phyloP scores from a whole-genome alignment of 768 basidiomycete species.

The Auricularia auricula-judae region DNA sequence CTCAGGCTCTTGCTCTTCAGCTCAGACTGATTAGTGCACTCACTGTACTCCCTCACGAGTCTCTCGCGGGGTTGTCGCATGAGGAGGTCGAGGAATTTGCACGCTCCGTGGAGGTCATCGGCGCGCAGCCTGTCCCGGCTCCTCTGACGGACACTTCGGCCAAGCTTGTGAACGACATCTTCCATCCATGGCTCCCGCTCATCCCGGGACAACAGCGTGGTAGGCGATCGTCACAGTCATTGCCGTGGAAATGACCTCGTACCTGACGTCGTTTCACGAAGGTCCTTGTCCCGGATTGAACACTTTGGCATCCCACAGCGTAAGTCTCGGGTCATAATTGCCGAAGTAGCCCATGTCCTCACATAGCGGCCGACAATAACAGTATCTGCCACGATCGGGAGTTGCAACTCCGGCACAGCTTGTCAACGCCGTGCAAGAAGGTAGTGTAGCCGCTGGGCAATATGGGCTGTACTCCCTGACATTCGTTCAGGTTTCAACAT shows the following conservation, averaged over 20 bases:
- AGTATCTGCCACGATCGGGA: slow-evolving; percentile 5
- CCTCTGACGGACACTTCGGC: slow-evolving; percentile 1
- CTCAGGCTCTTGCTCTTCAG: neutral
- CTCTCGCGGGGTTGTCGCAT: slow-evolving; percentile 3
- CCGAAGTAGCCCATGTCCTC: neutral
- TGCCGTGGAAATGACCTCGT: neutral
- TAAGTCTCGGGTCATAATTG: neutral
- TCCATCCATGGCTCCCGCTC: slow-evolving; percentile 3
- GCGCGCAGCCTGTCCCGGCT: neutral
- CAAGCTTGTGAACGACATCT: slow-evolving; percentile 4
- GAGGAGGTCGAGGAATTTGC: neutral
- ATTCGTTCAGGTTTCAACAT: slow-evolving; percentile 5
- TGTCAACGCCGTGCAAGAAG: slow-evolving; percentile 4
- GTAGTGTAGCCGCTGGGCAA: neutral
- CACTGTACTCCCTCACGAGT: neutral
- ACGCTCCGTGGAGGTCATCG: neutral
- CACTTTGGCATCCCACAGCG: slow-evolving; percentile 5
- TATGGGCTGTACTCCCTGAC: neutral
- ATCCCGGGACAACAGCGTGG: slow-evolving; percentile 2
- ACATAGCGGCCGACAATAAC: neutral
- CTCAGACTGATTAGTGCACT: neutral
- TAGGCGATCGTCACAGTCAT: neutral
- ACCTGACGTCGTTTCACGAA: neutral
- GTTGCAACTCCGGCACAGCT: slow-evolving; percentile 5
- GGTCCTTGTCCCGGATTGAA: slow-evolving; percentile 8